Base-by-base conservation (phyloP, 2,329 filamentous ascomycete genomes). In the Xylariaceae sp. region DNA sequence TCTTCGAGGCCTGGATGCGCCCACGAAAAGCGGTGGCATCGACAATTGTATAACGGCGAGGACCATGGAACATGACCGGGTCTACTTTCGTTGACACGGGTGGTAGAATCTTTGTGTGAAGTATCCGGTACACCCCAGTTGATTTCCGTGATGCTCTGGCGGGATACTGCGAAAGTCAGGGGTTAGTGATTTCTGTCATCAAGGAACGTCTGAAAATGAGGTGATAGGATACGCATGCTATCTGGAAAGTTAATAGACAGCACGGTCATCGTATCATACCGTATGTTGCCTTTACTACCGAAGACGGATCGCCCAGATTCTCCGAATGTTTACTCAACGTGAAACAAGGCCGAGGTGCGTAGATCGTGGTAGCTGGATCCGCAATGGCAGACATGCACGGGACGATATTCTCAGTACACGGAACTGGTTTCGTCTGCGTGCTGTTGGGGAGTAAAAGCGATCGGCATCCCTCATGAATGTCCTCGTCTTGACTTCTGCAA, bases 121-220 rank as follows among this genome's bases (percentile, higher is more conserved):
- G 42, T 48, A 13, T 63, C 62, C 44, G 61, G 58, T 11, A 65
- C 55, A 8, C 63, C 66, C 71, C 67, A 73, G 50, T 66, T 65
- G 45, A 72, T 66, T 52, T 73, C 68, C 17, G 69, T 71, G n/a
- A 73, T 66, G 45, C 70, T 72, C 47, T 71, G 70, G 42, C 69
- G 69, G 15, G 70, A 70, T 55, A 73, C 66, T 62, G n/a, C 18
- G 15, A 2, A 51, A 34, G 5, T 5, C 1, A 39, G 9, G 1
- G 11, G 35, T 62, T 3, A 62, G 60, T 39, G 15, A 8, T 44
- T 51, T 15, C 15, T 9, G 2, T 18, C 17, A 18, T 18, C 17
- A 18, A 18, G 17, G 17, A 18, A 18, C 2, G 2, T 18, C 17
- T 18, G 17, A 18, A 17, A 18, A 18, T 18, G 17, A 2, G 17